A percentile compares a stretch with the other conserved stretches of the same genome.
Evolutionary conservation across 108 stramenopile species (phyloP).

Genomic region (Stephanodiscus minutulus): DNA sequence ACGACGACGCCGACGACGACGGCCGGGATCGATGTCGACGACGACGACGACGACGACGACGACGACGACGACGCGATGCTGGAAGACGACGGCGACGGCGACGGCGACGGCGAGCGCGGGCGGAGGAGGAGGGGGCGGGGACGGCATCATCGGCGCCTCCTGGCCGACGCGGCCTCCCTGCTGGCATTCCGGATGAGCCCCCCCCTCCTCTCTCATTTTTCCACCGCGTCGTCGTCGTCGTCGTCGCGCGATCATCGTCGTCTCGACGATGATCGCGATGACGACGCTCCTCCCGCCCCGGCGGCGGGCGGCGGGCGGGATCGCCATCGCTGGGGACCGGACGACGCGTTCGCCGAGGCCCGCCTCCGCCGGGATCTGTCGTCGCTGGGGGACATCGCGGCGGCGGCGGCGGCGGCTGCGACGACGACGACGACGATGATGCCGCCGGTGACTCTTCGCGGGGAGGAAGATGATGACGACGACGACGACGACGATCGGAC

Average conservation of each 20-base stretch:
- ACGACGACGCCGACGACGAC: neutral
- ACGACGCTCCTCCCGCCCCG: too few relatives aligned
- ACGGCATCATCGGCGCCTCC: neutral
- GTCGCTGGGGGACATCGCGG: neutral
- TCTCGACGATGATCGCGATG: too few relatives aligned
- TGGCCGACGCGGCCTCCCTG: slow-evolving; percentile 9
- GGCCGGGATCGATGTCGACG: neutral
- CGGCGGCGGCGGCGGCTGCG: too few relatives aligned
- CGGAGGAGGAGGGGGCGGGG: neutral
- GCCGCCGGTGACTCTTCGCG: too few relatives aligned
- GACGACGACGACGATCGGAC: neutral
- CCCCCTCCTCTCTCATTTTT: slow-evolving; percentile 24
- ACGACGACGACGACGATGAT: neutral
- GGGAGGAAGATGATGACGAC: neutral
- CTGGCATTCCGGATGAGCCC: slow-evolving; percentile 41
- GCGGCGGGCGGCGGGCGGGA: neutral
- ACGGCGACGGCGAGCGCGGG: too few relatives aligned
- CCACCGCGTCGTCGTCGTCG: too few relatives aligned
- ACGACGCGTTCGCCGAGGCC: slow-evolving; percentile 6
- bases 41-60: neutral
- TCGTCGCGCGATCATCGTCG: too few relatives aligned
- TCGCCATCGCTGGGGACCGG: neutral
- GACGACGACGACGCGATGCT: neutral
- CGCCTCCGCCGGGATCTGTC: slow-evolving; percentile 28
- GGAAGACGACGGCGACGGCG: neutral